Evolutionary conservation across 108 stramenopile species (phyloP).

Genomic region (Cylindrotheca fusiformis): DNA sequence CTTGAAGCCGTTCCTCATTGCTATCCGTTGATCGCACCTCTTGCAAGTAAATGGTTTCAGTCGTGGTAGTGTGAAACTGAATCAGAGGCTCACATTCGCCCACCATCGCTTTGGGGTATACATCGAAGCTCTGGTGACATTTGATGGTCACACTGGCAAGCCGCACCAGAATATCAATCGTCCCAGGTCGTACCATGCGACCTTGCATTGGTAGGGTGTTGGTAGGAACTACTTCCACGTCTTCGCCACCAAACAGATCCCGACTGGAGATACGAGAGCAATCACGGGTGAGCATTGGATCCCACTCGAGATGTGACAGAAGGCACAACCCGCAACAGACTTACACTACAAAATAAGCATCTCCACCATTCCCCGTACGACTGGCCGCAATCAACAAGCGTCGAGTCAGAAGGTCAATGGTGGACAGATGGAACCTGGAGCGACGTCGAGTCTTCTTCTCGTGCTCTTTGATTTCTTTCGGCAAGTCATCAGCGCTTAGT

Average conservation of each 20-base stretch:
- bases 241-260: conserved; percentile 87
- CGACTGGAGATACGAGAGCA: no score
- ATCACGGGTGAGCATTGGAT: background rate
- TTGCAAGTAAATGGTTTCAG: conserved; percentile 77
- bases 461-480: background rate
- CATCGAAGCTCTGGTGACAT: conserved; percentile 84
- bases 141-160: conserved; percentile 69
- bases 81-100: conserved; percentile 74
- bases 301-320: background rate
- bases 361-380: conserved; percentile 84
- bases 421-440: conserved; percentile 44
- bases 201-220: conserved; percentile 28
- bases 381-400: conserved; percentile 78
- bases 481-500: background rate
- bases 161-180: conserved; percentile 79
- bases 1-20: background rate
- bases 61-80: conserved; percentile 84
- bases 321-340: no score
- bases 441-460: conserved; percentile 8
- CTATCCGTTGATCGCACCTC: conserved; percentile 53
- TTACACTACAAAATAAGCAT: conserved; percentile 87
- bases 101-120: conserved; percentile 70
- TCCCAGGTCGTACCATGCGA: conserved; percentile 41
- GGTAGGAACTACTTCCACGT: conserved; percentile 81
- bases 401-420: conserved; percentile 70